These are phyloP conservation scores for Nigrospora sphaerica DNA, from an alignment of 2,329 filamentous ascomycete genomes.

Conservation along the genomic window DNA sequence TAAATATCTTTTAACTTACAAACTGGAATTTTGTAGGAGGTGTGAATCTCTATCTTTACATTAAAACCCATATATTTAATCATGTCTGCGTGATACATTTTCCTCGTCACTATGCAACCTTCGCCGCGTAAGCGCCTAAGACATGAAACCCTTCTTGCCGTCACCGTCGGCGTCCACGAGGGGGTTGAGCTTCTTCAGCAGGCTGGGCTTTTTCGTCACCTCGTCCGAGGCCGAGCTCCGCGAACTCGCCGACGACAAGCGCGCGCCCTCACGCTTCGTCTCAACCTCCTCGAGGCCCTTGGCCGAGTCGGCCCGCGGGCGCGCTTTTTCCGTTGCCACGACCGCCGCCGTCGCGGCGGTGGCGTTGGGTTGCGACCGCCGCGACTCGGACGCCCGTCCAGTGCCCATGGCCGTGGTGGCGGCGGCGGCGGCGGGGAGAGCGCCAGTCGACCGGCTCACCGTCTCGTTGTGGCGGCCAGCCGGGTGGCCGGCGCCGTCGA, in stretches of 20 bases:
- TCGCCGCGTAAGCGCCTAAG: conserved; percentile 19
- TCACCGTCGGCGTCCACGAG: conserved; percentile 44
- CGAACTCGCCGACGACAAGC: too few relatives aligned
- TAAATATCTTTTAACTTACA: too few relatives aligned
- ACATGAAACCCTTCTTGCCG: conserved; percentile 47
- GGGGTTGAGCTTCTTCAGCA: conserved; percentile 49
- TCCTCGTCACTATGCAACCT: too few relatives aligned
- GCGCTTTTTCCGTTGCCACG: neutral
- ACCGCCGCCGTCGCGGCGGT: neutral
- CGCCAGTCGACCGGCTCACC: neutral
- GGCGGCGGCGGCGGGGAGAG: neutral
- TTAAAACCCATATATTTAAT: too few relatives aligned
- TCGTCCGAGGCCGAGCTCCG: neutral
- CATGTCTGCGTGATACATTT: too few relatives aligned
- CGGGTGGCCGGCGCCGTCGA: too few relatives aligned
- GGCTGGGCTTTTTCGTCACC: conserved; percentile 30
- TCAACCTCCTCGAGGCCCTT: neutral
- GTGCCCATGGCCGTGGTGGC: neutral
- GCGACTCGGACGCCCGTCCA: neutral
- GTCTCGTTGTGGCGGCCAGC: neutral
- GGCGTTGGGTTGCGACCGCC: neutral
- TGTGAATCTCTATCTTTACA: too few relatives aligned
- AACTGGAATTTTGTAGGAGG: too few relatives aligned
- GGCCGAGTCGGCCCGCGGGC: neutral
- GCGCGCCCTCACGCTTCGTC: neutral